These are phyloP conservation scores for Lactarius hatsudake DNA, from an alignment of 768 basidiomycete species.

Conservation along the genomic window DNA sequence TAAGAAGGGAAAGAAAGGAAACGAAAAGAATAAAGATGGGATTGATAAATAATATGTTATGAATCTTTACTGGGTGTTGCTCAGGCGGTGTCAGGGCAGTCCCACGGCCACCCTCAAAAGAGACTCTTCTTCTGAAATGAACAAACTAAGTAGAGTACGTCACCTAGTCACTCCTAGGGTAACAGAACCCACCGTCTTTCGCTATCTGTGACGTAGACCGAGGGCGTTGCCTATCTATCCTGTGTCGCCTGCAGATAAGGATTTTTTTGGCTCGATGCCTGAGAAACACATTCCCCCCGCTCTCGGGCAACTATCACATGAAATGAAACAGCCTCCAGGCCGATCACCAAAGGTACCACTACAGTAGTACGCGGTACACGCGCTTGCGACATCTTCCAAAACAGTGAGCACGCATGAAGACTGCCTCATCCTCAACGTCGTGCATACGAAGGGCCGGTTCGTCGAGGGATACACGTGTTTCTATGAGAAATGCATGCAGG, in stretches of 20 bases:
- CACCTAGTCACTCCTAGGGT: conserved; percentile 5
- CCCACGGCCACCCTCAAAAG: not conserved
- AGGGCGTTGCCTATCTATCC: not conserved
- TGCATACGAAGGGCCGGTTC: conserved; percentile 5
- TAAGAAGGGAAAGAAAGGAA: not conserved
- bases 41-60: not conserved
- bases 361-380: not conserved
- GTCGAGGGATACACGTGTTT: conserved; percentile 23
- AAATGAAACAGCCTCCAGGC: not conserved
- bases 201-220: conserved; percentile 8
- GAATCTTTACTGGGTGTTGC: not conserved
- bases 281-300: conserved; percentile 1
- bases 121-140: not conserved
- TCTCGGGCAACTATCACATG: conserved; percentile 19
- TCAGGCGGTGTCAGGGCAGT: conserved; percentile 4
- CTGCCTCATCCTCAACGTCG: conserved; percentile 7
- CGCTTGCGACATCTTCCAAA: conserved; percentile 1
- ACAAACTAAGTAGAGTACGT: too few species aligned
- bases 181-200: not conserved
- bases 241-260: conserved; percentile 8
- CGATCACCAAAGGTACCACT: not conserved
- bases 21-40: conserved; percentile 1
- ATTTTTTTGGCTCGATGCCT: not conserved
- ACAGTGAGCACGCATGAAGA: conserved; percentile 2
- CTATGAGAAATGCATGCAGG: conserved; percentile 13